Percentiles rank a stretch among this genome's conserved stretches.
Conservation (phyloP, 2,329 filamentous ascomycete species). For the Xylariaceae sp. region DNA sequence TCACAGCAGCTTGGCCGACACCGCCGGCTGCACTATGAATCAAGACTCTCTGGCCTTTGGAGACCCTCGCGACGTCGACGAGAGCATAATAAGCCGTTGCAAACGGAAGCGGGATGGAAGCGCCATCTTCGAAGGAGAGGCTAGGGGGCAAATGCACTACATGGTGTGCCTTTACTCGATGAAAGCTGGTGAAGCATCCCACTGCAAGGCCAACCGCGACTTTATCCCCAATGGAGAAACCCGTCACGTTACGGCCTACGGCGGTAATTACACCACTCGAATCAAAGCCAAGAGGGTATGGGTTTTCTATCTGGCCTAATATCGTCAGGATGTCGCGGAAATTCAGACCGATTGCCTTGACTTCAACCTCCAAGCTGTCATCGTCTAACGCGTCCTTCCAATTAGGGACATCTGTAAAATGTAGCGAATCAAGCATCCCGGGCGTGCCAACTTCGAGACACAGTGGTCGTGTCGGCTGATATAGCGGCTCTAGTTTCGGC, state of each 20-base stretch:
- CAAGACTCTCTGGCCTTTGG: constrained; percentile 39
- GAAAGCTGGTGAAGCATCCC: constrained; percentile 41
- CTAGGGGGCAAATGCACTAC: neutral
- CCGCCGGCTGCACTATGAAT: constrained; percentile 50
- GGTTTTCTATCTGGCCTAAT: constrained; percentile 1
- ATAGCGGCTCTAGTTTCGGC: constrained; percentile 5
- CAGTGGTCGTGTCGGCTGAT: constrained; percentile 4
- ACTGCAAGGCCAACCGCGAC: constrained; percentile 45
- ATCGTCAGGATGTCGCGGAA: constrained; percentile 6
- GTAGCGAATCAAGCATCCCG: constrained; percentile 9
- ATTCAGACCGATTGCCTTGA: constrained; percentile 16
- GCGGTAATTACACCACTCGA: constrained; percentile 8
- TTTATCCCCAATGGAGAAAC: constrained; percentile 41
- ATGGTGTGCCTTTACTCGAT: constrained; percentile 33
- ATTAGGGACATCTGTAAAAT: constrained; percentile 7
- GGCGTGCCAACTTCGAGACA: constrained; percentile 12
- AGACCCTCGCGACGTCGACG: constrained; percentile 29
- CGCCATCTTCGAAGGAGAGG: neutral
- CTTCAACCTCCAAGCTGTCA: constrained; percentile 10
- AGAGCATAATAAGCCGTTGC: constrained; percentile 41
- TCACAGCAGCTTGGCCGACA: constrained; percentile 48
- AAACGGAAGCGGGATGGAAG: neutral
- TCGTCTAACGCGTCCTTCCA: constrained; percentile 1
- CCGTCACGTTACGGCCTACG: constrained; percentile 27
- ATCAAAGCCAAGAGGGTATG: constrained; percentile 4